These are phyloP conservation scores for Gyromitra esculenta DNA, from an alignment of 2,329 filamentous ascomycete species.

Conservation along the genomic window DNA sequence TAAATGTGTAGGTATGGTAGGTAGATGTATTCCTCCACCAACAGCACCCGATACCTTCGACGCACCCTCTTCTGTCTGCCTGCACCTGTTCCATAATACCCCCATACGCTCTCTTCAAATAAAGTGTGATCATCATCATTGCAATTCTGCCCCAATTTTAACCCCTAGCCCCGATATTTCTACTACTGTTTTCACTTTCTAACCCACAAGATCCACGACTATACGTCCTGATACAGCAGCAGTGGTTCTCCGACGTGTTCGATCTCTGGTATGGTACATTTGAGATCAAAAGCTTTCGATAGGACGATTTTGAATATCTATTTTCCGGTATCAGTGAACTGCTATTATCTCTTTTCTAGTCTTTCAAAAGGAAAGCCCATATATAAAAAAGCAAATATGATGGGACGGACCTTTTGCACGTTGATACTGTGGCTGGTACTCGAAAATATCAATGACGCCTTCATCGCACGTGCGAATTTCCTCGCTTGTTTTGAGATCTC, in stretches of 20 bases:
- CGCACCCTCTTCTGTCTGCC: constrained; percentile 11
- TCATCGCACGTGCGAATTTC: constrained; percentile 96
- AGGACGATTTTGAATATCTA: constrained; percentile 99
- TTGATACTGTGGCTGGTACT: constrained; percentile 99
- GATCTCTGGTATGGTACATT: constrained; percentile 98
- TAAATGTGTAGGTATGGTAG: constrained; percentile 49
- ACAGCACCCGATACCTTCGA: background rate
- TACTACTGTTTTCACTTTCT: constrained; percentile 10
- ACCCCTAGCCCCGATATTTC: constrained; percentile 1
- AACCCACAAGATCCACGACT: constrained; percentile 15
- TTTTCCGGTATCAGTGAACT: constrained; percentile 57
- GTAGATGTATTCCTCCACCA: constrained; percentile 46
- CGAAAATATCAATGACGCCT: constrained; percentile 95
- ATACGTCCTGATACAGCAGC: constrained; percentile 77
- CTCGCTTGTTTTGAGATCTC: constrained; percentile 81
- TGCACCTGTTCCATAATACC: background rate
- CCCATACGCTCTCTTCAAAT: constrained; percentile 36
- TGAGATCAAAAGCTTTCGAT: constrained; percentile 97
- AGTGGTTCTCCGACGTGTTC: constrained; percentile 97
- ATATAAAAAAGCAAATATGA: too few relatives aligned
- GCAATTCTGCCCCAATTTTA: constrained; percentile 27
- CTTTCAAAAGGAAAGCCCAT: background rate
- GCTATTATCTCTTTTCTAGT: background rate
- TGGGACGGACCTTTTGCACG: constrained; percentile 82
- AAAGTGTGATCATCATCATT: constrained; percentile 27